Base-by-base conservation (phyloP, 1,139 yeast species). In the Kluyveromyces sp. region DNA sequence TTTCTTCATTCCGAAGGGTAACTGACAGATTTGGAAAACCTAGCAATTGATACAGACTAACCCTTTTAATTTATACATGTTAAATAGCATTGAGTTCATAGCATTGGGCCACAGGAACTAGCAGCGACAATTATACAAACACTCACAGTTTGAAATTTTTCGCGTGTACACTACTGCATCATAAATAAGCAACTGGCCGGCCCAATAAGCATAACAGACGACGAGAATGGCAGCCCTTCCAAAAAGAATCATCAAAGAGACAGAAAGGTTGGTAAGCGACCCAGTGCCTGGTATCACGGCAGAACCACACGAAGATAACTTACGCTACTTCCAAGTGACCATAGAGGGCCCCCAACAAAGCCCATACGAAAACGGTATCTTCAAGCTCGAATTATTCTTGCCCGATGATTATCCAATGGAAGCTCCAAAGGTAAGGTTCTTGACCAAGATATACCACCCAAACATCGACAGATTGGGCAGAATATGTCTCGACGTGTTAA, bases 221-320 rank as follows among this genome's bases (percentile, higher is more conserved):
- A 6, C 2, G 7, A 33, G 32, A 32, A 78, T 79, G 84, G 78
- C 83, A 3, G 75, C 82, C 1, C 70, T 83, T 65, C 95, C 96
- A 45, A 89, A 87, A 68, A 78, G 97, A 72, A 89, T 89, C 58
- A 86, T 88, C 54, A 88, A 89, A 66, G 98, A 94, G 69, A 90
- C 97, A 6, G 96, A 92, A 64, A 74, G 97, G 54, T 72, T 92
- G 41, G 84, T 84, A 35, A 81, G 90, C 36, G 98, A 94, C 59
- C 98, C 98, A 0, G 97, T 92, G 2, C 95, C 97, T 1, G 98
- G 98, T 2, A 94, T 92, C 60, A 76, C 83, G 1, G 98, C 98
- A 2, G 77, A 72, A 40, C 98, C 98, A 4, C 94, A 86, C 53
- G 97, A 90, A 50, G 96, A 89, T 53, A 92, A 92, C 65, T 73